Base-by-base conservation (phyloP, 495 filamentous ascomycete genomes). In the Chaetomium tenue region DNA sequence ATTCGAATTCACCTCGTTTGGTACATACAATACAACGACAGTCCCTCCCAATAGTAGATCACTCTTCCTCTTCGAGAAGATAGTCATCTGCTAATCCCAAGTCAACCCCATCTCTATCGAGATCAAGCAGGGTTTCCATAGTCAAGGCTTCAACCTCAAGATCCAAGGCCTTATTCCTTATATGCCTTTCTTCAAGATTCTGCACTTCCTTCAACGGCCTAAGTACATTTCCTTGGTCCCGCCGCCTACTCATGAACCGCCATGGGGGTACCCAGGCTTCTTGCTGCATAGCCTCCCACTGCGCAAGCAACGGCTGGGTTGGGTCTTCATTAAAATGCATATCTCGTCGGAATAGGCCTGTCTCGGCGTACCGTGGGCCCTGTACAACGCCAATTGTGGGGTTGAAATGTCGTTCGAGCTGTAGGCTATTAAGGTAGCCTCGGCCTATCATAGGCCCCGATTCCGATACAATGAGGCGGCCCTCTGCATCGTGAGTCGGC, bases 331-430 rank as follows among this genome's bases (percentile, higher is more conserved):
- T 58, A 0, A 76, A 42, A 51, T 85, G 82, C 0, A 73, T 72
- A 50, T 82, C 76, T n/a, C 37, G 39, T 5, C 74, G 56, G 58
- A 72, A 80, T 3, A 80, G 68, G 9, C 69, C 68, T 0, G 76
- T 77, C 13, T 74, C 70, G 0, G 66, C 47, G 53, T 84, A 85
- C 13, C 73, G 72, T 0, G 74, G 74, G 0, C 82, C 82, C 50
- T 85, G 77, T 3, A 83, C 70, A 5, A 69, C 77, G 22, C 81
- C 82, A 22, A 82, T 68, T 0, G 70, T 75, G 1, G 66, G 75
- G 51, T 81, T 60, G 0, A 68, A 69, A 30, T 77, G 72, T 0
- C 69, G 57, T 2, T 59, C 50, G 0, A 84, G 69, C 52, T 77
- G 75, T 0, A 58, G 58, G 22, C 62, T 68, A 1, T 56, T 26